Conservation (phyloP, 2,329 filamentous ascomycete genomes). For the Ciborinia camelliae region DNA sequence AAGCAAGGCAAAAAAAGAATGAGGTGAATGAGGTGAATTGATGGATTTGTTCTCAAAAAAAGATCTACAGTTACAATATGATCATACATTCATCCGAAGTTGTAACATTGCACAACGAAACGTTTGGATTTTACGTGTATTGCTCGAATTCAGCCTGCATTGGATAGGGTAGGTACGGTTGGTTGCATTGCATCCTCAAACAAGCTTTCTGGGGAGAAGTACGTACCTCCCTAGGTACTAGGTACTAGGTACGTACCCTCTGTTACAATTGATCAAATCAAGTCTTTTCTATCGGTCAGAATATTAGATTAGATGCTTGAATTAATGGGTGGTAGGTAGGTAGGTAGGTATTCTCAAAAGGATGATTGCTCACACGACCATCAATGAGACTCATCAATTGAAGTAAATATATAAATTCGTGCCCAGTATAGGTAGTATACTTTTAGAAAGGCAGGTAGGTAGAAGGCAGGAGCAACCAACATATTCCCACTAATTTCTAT, state of each 20-base stretch:
- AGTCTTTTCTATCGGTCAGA: background rate
- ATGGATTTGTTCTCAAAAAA: background rate
- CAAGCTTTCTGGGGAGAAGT: conserved; percentile 7
- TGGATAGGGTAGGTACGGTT: too few relatives aligned
- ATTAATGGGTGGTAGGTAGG: too few relatives aligned
- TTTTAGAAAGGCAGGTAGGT: background rate
- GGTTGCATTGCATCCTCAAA: conserved; percentile 8
- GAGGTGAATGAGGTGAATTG: background rate
- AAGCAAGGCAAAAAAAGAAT: background rate
- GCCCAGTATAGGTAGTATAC: background rate
- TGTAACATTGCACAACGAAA: background rate
- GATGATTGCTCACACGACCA: conserved; percentile 5
- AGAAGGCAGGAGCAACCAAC: too few relatives aligned
- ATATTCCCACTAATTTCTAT: background rate
- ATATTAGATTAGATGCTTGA: background rate
- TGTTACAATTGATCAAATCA: too few relatives aligned
- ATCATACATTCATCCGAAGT: background rate
- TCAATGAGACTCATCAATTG: background rate
- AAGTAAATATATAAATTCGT: too few relatives aligned
- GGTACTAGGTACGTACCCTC: background rate
- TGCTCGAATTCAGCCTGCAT: background rate
- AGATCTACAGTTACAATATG: background rate
- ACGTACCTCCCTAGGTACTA: background rate
- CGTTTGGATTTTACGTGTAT: background rate
- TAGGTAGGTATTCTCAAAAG: background rate